Base-by-base conservation (phyloP, 495 filamentous ascomycete species). In the Bathelium albidoporum region DNA sequence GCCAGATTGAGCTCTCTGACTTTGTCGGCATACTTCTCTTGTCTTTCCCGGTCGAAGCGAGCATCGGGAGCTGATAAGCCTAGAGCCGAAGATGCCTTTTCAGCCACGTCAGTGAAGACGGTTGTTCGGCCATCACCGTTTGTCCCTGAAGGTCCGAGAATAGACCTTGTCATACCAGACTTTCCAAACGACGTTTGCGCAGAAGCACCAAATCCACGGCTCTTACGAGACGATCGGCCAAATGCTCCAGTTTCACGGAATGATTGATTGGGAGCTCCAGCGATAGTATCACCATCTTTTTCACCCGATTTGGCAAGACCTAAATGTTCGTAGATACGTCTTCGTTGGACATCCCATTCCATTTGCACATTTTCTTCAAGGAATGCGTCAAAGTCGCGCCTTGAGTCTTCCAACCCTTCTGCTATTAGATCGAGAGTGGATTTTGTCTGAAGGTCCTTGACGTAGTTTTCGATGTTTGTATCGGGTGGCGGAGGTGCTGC, bases 331-430 rank as follows among this genome's bases (percentile, higher is more conserved):
- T 96, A 96, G 60, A 97, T 96, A 60, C 85, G 85, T 71, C 87
- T 88, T 41, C 92, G 86, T 75, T 97, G 94, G 5, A 87, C 85
- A 62, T 97, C 91, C 93, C 93, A 97, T 73, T 97, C 89, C 79
- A 94, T 86, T 2, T 90, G 89, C 7, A 97, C 87, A 70, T 94
- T 93, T 66, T 95, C 91, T 71, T 97, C 94, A 52, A 99, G 76
- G 73, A 95, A 97, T 43, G 81, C 73, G 71, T 99, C 91, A 67
- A 99, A 97, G 70, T 97, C 93, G 20, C 84, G 85, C 44, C 90
- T 86, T 16, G 91, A 90, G 62, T 91, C 85, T 67, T 91, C 84
- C 65, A 96, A 80, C 24, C 91, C 89, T 68, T 97, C 91, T 22
- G 87, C 81, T 62, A 97, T 90, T 83, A 96, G 92, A 68, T 87